phyloP scores from a whole-genome alignment of 768 basidiomycete species.

The Phylloporus sp. region DNA sequence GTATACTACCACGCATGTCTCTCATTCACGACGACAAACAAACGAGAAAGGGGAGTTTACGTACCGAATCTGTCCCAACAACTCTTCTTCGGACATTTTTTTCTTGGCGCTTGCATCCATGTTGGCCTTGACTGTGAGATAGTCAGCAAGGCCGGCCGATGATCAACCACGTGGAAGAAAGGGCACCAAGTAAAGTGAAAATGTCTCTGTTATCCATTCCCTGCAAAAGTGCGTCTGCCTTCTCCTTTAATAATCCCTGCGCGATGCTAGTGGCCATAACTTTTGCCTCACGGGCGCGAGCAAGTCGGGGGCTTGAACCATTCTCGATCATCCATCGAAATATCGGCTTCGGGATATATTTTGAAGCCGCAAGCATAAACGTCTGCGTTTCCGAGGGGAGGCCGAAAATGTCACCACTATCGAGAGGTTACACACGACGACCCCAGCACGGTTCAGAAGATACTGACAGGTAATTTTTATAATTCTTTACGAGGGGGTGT shows the following conservation, averaged over 20 bases:
- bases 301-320: not conserved
- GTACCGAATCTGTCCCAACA: constrained; percentile 16
- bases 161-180: not conserved
- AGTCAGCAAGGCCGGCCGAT: not conserved
- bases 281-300: not conserved
- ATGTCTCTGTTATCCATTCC: constrained; percentile 12
- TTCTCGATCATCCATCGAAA: not conserved
- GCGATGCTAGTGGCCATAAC: not conserved
- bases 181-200: constrained; percentile 34
- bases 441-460: no score
- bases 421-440: not conserved
- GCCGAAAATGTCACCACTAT: constrained; percentile 12
- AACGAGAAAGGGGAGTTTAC: not conserved
- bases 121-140: constrained; percentile 18
- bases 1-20: constrained; percentile 35
- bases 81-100: constrained; percentile 13
- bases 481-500: constrained; percentile 4
- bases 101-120: constrained; percentile 18
- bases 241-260: constrained; percentile 5
- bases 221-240: constrained; percentile 5
- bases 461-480: constrained; percentile 8
- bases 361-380: constrained; percentile 6
- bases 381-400: constrained; percentile 1
- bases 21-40: not conserved
- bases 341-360: constrained; percentile 2